A percentile compares a stretch with the other conserved stretches of the same genome.
phyloP scores from a whole-genome alignment of 345 rosid species.

The Linum tenue region DNA sequence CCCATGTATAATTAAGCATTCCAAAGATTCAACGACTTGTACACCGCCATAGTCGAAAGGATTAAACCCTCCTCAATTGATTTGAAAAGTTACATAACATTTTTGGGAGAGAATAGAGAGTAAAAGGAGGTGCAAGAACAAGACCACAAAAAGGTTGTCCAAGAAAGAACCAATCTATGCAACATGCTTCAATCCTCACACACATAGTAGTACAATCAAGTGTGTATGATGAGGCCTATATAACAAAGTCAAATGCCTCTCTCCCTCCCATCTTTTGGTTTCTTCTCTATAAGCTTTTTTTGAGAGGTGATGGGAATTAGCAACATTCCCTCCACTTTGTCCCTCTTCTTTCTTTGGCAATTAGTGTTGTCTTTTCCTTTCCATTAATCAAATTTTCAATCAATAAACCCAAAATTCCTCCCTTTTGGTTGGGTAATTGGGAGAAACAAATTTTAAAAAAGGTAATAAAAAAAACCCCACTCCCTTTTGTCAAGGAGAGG shows the following conservation, averaged over 20 bases:
- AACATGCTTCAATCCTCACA: conserved; percentile 36
- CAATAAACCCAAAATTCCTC: neutral
- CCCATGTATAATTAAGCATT: too few relatives aligned
- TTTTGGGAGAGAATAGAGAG: too few relatives aligned
- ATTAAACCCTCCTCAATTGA: too few relatives aligned
- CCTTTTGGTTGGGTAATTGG: conserved; percentile 1
- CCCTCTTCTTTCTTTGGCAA: conserved; percentile 30
- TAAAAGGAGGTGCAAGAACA: too few relatives aligned
- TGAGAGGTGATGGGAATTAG: conserved; percentile 64
- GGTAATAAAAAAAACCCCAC: neutral
- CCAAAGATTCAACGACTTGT: too few relatives aligned
- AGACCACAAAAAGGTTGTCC: conserved; percentile 22
- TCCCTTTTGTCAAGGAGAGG: neutral
- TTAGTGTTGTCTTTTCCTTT: conserved; percentile 10
- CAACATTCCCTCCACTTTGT: conserved; percentile 85
- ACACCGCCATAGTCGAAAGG: too few relatives aligned
- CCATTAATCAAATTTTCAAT: conserved; percentile 6
- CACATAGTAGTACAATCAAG: conserved; percentile 39
- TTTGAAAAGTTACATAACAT: too few relatives aligned
- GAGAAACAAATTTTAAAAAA: neutral
- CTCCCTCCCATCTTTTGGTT: conserved; percentile 11
- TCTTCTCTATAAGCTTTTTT: conserved; percentile 8
- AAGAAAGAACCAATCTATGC: conserved; percentile 11
- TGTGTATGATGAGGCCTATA: conserved; percentile 40
- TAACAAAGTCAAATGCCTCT: conserved; percentile 46